phyloP scores from a whole-genome alignment of 257 asterid species.

The Salvia hispanica region DNA sequence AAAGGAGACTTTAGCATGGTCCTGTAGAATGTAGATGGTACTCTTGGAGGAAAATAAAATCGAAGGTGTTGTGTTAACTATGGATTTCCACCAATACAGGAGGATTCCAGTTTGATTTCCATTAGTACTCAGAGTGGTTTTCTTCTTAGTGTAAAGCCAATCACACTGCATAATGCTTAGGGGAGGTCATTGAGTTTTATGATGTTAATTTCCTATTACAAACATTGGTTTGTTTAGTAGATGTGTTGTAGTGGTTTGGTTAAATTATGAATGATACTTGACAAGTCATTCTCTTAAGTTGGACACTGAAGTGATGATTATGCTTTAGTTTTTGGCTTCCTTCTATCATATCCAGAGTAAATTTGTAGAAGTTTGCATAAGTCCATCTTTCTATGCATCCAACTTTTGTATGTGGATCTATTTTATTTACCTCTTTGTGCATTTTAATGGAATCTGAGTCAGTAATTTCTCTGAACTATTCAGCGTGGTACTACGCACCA shows the following conservation, averaged over 20 bases:
- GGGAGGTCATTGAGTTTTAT: not conserved
- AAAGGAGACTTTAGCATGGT: too few relatives aligned
- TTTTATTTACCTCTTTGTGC: not conserved
- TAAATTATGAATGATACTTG: not conserved
- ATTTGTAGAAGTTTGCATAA: too few relatives aligned
- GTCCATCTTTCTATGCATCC: not conserved
- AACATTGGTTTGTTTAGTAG: conserved; percentile 12
- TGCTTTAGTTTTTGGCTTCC: not conserved
- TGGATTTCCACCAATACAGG: not conserved
- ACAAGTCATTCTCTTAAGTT: not conserved
- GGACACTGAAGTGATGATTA: conserved; percentile 17
- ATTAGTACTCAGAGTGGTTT: too few relatives aligned
- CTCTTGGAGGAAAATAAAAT: not conserved
- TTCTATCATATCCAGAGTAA: too few relatives aligned
- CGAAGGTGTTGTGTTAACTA: not conserved
- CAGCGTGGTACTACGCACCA: conserved; percentile 21
- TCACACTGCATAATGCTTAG: not conserved
- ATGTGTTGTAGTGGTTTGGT: conserved; percentile 6
- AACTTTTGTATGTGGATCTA: not conserved
- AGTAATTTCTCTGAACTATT: conserved; percentile 7
- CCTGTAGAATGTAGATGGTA: not conserved
- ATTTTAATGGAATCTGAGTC: not conserved
- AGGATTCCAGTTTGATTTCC: too few relatives aligned
- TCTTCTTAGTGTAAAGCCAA: not conserved
- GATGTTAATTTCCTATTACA: too few relatives aligned